Base-by-base conservation (phyloP, 306 rosid species). In the Acacia confusa region DNA sequence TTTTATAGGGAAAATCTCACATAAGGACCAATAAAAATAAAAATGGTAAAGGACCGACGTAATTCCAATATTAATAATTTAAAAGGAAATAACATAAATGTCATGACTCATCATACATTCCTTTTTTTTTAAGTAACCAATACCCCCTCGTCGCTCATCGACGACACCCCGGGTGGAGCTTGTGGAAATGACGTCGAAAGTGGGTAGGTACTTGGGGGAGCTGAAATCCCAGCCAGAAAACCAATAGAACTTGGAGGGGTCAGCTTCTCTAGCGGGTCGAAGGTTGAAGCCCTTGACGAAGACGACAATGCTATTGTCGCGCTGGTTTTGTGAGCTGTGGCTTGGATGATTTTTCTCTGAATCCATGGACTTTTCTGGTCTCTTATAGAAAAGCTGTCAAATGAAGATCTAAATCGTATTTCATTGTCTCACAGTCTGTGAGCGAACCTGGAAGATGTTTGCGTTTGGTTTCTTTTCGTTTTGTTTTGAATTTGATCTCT, bases 271-370 rank as follows among this genome's bases (percentile, higher is more conserved):
- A 74, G 87, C 93, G 0, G 90, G 86, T 7, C 87, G 82, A 0
- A 90, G 88, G 76, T 86, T 90, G 12, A 92, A 88, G 65, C 97
- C 97, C 68, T 94, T 94, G 20, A 91, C 90, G 82, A 94, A 94
- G 11, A 92, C 79, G 2, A 92, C 20, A 20, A 94, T 94, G 47
- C 87, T 88, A 80, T 90, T 88, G 81, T 92, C 97, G 22, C 80
- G 84, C 74, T 92, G 4, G 94, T 93, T 3, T 92, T 92, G 75
- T 92, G 0, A 94, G 89, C 17, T 30, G 0, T 81, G 61, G 2
- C 89, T 36, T 57, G 53, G 40, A 10, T 72, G 6, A 4, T 65
- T 24, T 19, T 45, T 11, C 14, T 45, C 38, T 34, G 38, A 34
- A 34, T 5, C 38, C 38, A 34, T 34, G 38, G 38, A 34, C 38